Evolutionary conservation across 2,329 filamentous ascomycete genomes (phyloP).

Genomic region (Cladophialophora exuberans): DNA sequence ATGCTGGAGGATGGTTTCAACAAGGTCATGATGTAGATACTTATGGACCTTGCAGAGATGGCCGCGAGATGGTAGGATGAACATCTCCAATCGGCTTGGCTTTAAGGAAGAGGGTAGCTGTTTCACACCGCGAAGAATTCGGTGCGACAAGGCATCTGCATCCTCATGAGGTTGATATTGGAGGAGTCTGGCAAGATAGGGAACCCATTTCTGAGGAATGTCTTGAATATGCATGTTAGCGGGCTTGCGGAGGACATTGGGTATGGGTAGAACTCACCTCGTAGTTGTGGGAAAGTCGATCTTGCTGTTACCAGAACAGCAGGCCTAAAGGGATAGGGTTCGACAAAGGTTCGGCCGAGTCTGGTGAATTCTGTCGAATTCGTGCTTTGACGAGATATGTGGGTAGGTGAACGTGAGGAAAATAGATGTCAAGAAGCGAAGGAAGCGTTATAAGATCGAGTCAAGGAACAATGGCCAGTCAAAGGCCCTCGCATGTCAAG

Average conservation of each 20-base stretch:
- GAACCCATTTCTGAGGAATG: slow-evolving; percentile 17
- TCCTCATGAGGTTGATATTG: slow-evolving; percentile 24
- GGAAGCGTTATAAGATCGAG: too few relatives aligned
- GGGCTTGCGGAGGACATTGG: not conserved
- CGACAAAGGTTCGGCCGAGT: not conserved
- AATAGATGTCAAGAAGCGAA: too few relatives aligned
- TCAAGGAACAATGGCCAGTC: too few relatives aligned
- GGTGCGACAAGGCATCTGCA: slow-evolving; percentile 3
- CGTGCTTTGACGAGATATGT: not conserved
- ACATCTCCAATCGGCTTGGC: slow-evolving; percentile 30
- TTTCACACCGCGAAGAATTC: slow-evolving; percentile 26
- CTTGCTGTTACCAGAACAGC: not conserved
- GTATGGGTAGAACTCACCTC: not conserved
- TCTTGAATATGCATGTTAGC: slow-evolving; percentile 26
- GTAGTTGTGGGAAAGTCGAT: not conserved
- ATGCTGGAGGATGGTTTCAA: slow-evolving; percentile 25
- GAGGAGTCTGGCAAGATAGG: slow-evolving; percentile 19
- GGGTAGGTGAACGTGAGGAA: too few relatives aligned
- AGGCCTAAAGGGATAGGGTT: not conserved
- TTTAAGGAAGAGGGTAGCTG: slow-evolving; percentile 25
- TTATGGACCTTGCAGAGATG: slow-evolving; percentile 31
- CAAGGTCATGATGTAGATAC: slow-evolving; percentile 25
- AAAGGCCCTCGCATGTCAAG: too few relatives aligned
- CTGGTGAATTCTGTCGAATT: not conserved
- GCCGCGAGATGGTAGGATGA: slow-evolving; percentile 22